These are phyloP conservation scores for Alternaria triticina DNA, from an alignment of 2,329 filamentous ascomycete genomes.

Conservation along the genomic window DNA sequence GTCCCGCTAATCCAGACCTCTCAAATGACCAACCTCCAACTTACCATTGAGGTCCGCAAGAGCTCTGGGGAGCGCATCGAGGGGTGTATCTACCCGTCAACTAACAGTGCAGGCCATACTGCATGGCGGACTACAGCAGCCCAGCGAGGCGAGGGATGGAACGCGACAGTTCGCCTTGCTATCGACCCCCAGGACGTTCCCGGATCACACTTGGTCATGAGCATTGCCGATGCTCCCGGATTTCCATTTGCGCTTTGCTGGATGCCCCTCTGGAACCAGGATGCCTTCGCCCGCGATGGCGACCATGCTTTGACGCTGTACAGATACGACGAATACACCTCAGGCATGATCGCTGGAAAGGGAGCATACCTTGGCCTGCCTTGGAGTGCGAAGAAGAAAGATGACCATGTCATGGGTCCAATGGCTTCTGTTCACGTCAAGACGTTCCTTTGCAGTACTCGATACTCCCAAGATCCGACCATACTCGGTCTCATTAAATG, in stretches of 20 bases:
- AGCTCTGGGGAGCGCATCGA: conserved; percentile 81
- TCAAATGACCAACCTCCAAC: conserved; percentile 77
- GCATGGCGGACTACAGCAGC: conserved; percentile 87
- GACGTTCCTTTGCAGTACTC: conserved; percentile 92
- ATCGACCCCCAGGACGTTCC: conserved; percentile 81
- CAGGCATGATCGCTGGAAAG: conserved; percentile 72
- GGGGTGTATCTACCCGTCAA: conserved; percentile 84
- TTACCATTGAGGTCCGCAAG: conserved; percentile 87
- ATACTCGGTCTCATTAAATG: conserved; percentile 85
- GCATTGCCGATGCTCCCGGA: conserved; percentile 82
- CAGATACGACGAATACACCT: conserved; percentile 89
- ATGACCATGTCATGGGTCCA: conserved; percentile 75
- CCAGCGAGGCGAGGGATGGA: conserved; percentile 83
- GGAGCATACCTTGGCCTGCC: conserved; percentile 87
- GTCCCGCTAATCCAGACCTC: conserved; percentile 71
- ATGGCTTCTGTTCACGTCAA: conserved; percentile 79
- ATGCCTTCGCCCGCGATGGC: conserved; percentile 88
- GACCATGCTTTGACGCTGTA: conserved; percentile 82
- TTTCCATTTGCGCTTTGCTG: conserved; percentile 91
- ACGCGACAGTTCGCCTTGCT: conserved; percentile 82
- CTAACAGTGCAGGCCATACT: conserved; percentile 78
- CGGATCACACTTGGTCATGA: conserved; percentile 85
- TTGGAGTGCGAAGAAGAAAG: conserved; percentile 78
- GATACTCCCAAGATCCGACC: conserved; percentile 89
- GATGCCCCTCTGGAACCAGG: conserved; percentile 91